phyloP scores from a whole-genome alignment of 257 asterid genomes.

The Mitragyna speciosa region DNA sequence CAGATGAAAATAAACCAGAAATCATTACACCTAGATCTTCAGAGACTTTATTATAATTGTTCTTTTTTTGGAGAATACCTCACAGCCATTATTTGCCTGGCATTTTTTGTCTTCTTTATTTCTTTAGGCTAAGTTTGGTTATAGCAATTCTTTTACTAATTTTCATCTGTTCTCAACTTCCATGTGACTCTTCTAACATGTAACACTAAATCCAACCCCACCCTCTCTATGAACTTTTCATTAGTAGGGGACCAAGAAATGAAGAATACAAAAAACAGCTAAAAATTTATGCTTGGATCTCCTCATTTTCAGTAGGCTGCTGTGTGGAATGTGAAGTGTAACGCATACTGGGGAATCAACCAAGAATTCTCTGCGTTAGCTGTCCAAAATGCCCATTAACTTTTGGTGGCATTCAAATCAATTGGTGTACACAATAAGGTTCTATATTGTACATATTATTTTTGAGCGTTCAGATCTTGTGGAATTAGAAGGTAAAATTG shows the following conservation, averaged over 20 bases:
- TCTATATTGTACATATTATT: no score
- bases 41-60: background rate
- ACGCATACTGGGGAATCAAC: background rate
- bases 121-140: background rate
- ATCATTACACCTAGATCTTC: conserved; percentile 1
- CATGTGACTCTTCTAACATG: background rate
- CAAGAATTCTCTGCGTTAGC: background rate
- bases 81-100: background rate
- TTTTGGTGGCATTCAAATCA: no score
- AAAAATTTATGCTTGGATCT: background rate
- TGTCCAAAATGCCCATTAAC: background rate
- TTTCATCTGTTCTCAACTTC: background rate
- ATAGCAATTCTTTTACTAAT: background rate
- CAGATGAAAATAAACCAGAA: background rate
- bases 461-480: no score
- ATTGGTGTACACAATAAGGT: no score
- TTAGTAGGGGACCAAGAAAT: background rate
- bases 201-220: background rate
- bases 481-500: no score
- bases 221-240: background rate
- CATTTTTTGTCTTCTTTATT: background rate
- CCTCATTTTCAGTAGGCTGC: background rate
- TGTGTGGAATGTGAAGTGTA: background rate
- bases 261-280: background rate
- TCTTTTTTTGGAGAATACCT: background rate